phyloP scores from a whole-genome alignment of 73 alveolate genomes.

The Tetrahymena borealis region DNA sequence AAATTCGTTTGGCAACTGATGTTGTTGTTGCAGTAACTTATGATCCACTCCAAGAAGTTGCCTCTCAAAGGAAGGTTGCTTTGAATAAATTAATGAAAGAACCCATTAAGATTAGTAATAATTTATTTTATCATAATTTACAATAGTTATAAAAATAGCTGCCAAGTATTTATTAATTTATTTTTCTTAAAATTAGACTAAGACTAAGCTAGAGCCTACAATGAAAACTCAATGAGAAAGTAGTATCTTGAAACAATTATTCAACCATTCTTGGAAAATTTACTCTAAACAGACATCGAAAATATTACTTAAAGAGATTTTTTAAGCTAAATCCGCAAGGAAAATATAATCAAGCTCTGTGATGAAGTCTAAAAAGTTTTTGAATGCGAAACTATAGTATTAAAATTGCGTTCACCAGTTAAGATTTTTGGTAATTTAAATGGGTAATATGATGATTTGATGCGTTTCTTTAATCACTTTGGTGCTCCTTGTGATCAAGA shows the following conservation, averaged over 20 bases:
- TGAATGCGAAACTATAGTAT: slow-evolving; percentile 13
- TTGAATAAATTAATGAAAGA: background rate
- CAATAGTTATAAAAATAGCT: too few species aligned
- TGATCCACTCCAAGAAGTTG: background rate
- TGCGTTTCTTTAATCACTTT: slow-evolving; percentile 92
- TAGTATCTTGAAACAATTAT: background rate
- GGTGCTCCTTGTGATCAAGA: slow-evolving; percentile 33
- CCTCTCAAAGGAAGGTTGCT: background rate
- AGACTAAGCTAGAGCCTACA: background rate
- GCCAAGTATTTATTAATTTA: too few species aligned
- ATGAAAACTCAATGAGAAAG: background rate
- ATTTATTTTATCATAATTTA: too few species aligned
- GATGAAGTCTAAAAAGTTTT: slow-evolving; percentile 34
- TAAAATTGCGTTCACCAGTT: slow-evolving; percentile 6
- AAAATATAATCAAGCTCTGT: slow-evolving; percentile 13
- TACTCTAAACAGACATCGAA: background rate
- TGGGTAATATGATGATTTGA: slow-evolving; percentile 95
- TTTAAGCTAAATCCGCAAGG: slow-evolving; percentile 27
- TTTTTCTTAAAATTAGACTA: background rate
- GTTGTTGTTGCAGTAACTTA: background rate
- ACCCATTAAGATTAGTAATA: background rate
- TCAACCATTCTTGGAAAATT: background rate
- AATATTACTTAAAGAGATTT: background rate
- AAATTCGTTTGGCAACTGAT: slow-evolving; percentile 6
- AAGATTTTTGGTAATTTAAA: slow-evolving; percentile 97